These are phyloP conservation scores for Vitis hybrid DNA, from an alignment of 177 flowering plant species.

Conservation along the genomic window DNA sequence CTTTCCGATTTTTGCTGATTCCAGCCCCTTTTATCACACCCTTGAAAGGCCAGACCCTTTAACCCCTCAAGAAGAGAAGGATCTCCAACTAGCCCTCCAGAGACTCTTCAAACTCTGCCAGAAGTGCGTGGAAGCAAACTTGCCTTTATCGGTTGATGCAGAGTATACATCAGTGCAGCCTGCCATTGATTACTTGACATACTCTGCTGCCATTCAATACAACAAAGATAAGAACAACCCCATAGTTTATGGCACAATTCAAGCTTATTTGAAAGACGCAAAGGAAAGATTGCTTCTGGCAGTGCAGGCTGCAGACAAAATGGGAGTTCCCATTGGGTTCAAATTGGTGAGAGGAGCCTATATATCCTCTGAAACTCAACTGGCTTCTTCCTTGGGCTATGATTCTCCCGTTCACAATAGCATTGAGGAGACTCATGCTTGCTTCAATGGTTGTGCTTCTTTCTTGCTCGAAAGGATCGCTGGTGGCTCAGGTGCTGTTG, in stretches of 20 bases:
- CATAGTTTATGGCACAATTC: slow-evolving; percentile 71
- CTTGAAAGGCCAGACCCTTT: slow-evolving; percentile 55
- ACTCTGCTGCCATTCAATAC: slow-evolving; percentile 48
- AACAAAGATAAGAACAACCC: slow-evolving; percentile 39
- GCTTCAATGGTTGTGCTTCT: slow-evolving; percentile 67
- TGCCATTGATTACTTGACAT: slow-evolving; percentile 78
- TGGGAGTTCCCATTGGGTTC: slow-evolving; percentile 67
- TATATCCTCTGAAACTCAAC: slow-evolving; percentile 51
- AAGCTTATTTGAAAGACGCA: slow-evolving; percentile 84
- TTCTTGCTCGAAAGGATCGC: slow-evolving; percentile 68
- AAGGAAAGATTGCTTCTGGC: slow-evolving; percentile 54
- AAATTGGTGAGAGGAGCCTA: slow-evolving; percentile 95
- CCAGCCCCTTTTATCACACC: slow-evolving; percentile 82
- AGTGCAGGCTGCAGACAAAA: slow-evolving; percentile 53
- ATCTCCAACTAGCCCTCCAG: slow-evolving; percentile 49
- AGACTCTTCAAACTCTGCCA: slow-evolving; percentile 51
- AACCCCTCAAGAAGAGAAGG: slow-evolving; percentile 62
- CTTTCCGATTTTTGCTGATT: slow-evolving; percentile 58
- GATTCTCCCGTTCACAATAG: slow-evolving; percentile 73
- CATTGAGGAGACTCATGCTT: slow-evolving; percentile 69
- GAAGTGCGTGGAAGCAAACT: slow-evolving; percentile 40
- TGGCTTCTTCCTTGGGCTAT: slow-evolving; percentile 62
- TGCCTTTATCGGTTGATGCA: slow-evolving; percentile 74
- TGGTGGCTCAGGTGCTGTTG: slow-evolving; percentile 45
- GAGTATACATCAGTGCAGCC: slow-evolving; percentile 84